Evolutionary conservation across 2,329 filamentous ascomycete species (phyloP).

Genomic region (Ascochyta clinopodiicola): DNA sequence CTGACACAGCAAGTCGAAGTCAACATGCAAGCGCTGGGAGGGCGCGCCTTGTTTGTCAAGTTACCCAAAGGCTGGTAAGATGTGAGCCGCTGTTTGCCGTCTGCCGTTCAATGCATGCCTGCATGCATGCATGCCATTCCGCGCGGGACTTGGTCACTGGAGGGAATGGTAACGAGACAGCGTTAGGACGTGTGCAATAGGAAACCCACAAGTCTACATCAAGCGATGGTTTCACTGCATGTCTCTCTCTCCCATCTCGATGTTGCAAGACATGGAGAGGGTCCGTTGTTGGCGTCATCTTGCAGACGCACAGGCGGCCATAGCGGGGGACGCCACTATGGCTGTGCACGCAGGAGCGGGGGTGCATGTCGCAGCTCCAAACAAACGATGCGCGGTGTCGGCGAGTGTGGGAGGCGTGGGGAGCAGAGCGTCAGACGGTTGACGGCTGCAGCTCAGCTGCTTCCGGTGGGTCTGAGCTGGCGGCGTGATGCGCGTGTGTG

Average conservation of each 20-base stretch:
- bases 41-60: constrained; percentile 1
- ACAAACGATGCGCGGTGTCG: neutral
- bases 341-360: constrained; percentile 8
- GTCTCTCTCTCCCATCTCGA: neutral
- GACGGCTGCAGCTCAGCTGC: neutral
- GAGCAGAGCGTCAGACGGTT: neutral
- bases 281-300: constrained; percentile 3
- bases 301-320: neutral
- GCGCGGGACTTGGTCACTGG: constrained; percentile 1
- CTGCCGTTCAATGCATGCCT: neutral
- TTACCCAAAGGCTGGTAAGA: neutral
- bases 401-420: neutral
- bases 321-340: constrained; percentile 6
- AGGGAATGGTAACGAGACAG: neutral
- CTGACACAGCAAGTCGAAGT: neutral
- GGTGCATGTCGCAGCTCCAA: constrained; percentile 6
- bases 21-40: neutral
- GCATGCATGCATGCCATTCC: neutral
- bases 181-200: neutral
- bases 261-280: constrained; percentile 4
- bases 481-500: constrained; percentile 7
- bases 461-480: constrained; percentile 8
- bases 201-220: neutral
- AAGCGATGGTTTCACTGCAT: neutral
- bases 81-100: neutral